These are phyloP conservation scores for Waltiozyma solani DNA, from an alignment of 1,139 yeast species.

Conservation along the genomic window DNA sequence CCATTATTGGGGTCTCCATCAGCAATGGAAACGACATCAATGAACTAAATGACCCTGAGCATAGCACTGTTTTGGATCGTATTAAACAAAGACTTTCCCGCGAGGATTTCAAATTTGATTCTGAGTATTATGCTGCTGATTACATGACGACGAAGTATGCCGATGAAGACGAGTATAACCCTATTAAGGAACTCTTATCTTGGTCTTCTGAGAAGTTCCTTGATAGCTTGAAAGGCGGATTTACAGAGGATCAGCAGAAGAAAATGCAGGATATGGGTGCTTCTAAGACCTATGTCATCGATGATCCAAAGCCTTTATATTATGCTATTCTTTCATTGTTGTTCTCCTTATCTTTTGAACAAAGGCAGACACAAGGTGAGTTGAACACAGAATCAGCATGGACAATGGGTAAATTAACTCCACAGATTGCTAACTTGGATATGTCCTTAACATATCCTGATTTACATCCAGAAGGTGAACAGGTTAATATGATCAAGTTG, in stretches of 20 bases:
- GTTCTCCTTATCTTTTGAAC: conserved; percentile 68
- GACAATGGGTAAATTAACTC: conserved; percentile 81
- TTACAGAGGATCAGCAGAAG: conserved; percentile 51
- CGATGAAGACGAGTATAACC: conserved; percentile 40
- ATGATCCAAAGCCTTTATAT: conserved; percentile 42
- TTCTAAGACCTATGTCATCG: conserved; percentile 45
- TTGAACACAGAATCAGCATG: conserved; percentile 84
- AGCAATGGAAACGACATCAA: conserved; percentile 86
- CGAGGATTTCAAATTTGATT: conserved; percentile 76
- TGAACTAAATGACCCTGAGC: conserved; percentile 77
- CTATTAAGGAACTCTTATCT: conserved; percentile 38
- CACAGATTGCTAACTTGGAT: conserved; percentile 70
- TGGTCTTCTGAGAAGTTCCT: conserved; percentile 26
- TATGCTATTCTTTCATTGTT: conserved; percentile 53
- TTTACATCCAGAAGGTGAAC: conserved; percentile 16
- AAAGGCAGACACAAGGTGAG: conserved; percentile 68
- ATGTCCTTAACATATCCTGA: conserved; percentile 32
- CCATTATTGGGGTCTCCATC: conserved; percentile 53
- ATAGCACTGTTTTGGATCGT: conserved; percentile 42
- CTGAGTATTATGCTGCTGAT: conserved; percentile 85
- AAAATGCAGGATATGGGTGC: conserved; percentile 49
- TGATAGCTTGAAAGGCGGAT: conserved; percentile 13
- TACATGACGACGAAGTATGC: conserved; percentile 50
- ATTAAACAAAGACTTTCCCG: conserved; percentile 53
- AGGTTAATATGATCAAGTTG: conserved; percentile 33